These are phyloP conservation scores for Pseudozyma thailandica DNA, from an alignment of 1,284 basidiomycete species.

Conservation along the genomic window DNA sequence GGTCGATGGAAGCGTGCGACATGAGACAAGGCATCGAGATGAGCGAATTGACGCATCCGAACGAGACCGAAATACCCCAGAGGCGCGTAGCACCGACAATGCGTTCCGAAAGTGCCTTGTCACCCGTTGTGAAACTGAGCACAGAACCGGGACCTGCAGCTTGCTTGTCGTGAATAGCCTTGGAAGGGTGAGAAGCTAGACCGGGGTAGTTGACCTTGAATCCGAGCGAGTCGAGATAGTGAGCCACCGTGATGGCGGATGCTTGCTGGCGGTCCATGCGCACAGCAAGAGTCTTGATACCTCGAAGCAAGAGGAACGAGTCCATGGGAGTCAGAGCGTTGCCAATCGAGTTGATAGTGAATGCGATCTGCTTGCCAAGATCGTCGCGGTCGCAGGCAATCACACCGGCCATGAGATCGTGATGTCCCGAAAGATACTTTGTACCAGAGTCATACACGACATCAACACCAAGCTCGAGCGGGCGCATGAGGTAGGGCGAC, in stretches of 20 bases:
- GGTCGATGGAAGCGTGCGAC: slow-evolving; percentile 98
- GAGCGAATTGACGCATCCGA: slow-evolving; percentile 96
- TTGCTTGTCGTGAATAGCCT: slow-evolving; percentile 80
- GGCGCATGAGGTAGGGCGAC: slow-evolving; percentile 97
- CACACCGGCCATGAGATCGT: slow-evolving; percentile 90
- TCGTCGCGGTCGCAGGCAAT: slow-evolving; percentile 88
- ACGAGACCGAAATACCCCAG: slow-evolving; percentile 98
- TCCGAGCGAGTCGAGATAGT: slow-evolving; percentile 85
- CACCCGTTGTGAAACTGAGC: slow-evolving; percentile 91
- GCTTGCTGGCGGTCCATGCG: slow-evolving; percentile 95
- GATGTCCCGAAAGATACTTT: slow-evolving; percentile 97
- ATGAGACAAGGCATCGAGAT: slow-evolving; percentile 99
- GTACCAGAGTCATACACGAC: slow-evolving; percentile 98
- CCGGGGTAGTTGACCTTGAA: slow-evolving; percentile 96
- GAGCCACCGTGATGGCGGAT: slow-evolving; percentile 84
- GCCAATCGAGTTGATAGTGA: slow-evolving; percentile 96
- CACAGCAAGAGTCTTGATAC: slow-evolving; percentile 94
- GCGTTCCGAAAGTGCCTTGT: slow-evolving; percentile 87
- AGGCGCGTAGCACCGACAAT: slow-evolving; percentile 91
- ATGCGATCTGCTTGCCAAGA: slow-evolving; percentile 85
- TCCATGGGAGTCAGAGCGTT: slow-evolving; percentile 85
- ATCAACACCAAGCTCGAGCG: slow-evolving; percentile 93
- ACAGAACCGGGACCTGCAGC: slow-evolving; percentile 93
- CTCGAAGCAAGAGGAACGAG: slow-evolving; percentile 92
- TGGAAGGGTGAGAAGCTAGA: slow-evolving; percentile 81